Base-by-base conservation (phyloP, 1,139 yeast species). In the Yamadazyma diddensiae region DNA sequence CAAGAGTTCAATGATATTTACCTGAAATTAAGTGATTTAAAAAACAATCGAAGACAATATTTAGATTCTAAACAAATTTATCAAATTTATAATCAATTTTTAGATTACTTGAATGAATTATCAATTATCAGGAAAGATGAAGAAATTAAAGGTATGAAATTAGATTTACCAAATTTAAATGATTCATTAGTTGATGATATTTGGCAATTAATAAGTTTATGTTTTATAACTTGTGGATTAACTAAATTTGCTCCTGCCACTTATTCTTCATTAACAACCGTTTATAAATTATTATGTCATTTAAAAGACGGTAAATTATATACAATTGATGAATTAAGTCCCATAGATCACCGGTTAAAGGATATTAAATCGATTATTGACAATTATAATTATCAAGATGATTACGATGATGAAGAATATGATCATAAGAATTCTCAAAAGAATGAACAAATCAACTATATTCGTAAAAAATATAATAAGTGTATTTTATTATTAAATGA, bases 221-320 rank as follows among this genome's bases (percentile, higher is more conserved):
- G 94, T 43, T 85, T 88, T 55, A 75, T 90, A 45, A 86, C 97
- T 1, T 94, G 94, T 41, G 98, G 98, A 3, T 69, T 87, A 46
- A 83, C 83, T 35, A 82, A 87, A 46, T 76, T 86, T 26, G 95
- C 96, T 1, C 96, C 97, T 1, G 95, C 97, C 3, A 86, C 95
- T 1, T 92, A 84, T 59, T 88, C 95, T 6, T 84, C 95, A 6
- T 65, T 90, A 30, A 73, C 88, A 28, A 86, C 97, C 0, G 95
- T 92, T 8, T 79, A 79, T 58, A 77, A 92, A 47, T 64, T 92
- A 38, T 67, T 92, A 43, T 84, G 79, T 41, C 97, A 90, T 58
- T 65, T 90, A 40, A 74, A 77, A 45, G 95, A 85, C 50, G 77
- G 87, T 35, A 79, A 79, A 36, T 86, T 85, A 12, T 88, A 81